Evolutionary conservation across 495 filamentous ascomycete genomes (phyloP).

Genomic region (Trichoderma orchidacearum): DNA sequence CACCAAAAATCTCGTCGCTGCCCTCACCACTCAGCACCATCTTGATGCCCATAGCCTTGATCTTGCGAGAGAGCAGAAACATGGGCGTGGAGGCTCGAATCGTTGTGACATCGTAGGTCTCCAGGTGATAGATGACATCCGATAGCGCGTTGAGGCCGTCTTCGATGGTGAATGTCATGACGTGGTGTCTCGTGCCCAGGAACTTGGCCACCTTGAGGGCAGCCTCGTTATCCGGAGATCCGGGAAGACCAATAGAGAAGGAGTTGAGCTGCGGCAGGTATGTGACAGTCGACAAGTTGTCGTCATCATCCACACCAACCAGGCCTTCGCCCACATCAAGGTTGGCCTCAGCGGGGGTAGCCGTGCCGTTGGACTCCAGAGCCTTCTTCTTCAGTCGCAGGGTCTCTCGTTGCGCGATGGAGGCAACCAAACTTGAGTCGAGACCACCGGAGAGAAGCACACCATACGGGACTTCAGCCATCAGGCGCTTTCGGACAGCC

Average conservation of each 20-base stretch:
- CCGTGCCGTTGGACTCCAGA: slow-evolving; percentile 27
- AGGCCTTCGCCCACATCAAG: slow-evolving; percentile 48
- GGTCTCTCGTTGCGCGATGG: slow-evolving; percentile 90
- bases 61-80: slow-evolving; percentile 94
- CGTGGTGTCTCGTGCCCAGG: slow-evolving; percentile 92
- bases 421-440: slow-evolving; percentile 87
- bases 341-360: slow-evolving; percentile 25
- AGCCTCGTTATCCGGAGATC: slow-evolving; percentile 79
- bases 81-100: slow-evolving; percentile 97
- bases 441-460: slow-evolving; percentile 90
- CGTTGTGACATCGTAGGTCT: slow-evolving; percentile 95
- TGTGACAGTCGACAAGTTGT: slow-evolving; percentile 81
- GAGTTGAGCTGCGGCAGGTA: slow-evolving; percentile 90
- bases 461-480: slow-evolving; percentile 98
- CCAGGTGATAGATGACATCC: slow-evolving; percentile 95
- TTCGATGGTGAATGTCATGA: slow-evolving; percentile 94
- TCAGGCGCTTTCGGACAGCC: slow-evolving; percentile 88
- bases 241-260: slow-evolving; percentile 91
- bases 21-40: slow-evolving; percentile 98
- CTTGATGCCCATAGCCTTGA: slow-evolving; percentile 98
- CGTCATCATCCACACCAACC: slow-evolving; percentile 86
- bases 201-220: slow-evolving; percentile 85
- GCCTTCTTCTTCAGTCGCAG: slow-evolving; percentile 53
- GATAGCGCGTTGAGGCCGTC: slow-evolving; percentile 91
- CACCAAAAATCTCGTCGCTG: slow-evolving; percentile 94